phyloP scores from a whole-genome alignment of 139 green algal genomes.

The Parachlorella kessleri region DNA sequence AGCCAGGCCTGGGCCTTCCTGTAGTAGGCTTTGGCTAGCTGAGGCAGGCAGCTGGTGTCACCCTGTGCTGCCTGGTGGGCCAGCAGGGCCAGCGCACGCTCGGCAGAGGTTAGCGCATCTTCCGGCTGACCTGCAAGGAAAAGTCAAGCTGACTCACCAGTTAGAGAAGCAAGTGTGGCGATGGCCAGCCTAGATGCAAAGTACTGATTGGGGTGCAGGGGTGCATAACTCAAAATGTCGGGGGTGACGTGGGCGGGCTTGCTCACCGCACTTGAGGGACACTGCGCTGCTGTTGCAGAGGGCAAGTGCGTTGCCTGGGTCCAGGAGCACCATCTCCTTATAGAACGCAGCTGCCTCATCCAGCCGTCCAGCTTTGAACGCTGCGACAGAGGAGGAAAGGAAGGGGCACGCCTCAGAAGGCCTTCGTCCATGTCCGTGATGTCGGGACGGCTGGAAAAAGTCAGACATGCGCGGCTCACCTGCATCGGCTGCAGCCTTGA shows the following conservation, averaged over 20 bases:
- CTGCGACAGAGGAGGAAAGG: conserved; percentile 1
- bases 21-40: conserved; percentile 33
- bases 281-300: conserved; percentile 34
- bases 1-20: conserved; percentile 30
- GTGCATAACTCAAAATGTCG: too few species aligned
- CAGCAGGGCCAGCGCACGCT: conserved; percentile 17
- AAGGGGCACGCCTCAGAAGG: not conserved
- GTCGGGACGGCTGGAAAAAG: not conserved
- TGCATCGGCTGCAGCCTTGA: conserved; percentile 12
- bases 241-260: too few species aligned
- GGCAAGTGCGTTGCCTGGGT: not conserved
- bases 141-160: too few species aligned
- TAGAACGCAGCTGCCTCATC: conserved; percentile 13
- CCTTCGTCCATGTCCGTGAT: too few species aligned
- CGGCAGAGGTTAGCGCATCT: conserved; percentile 20
- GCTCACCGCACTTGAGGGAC: conserved; percentile 32
- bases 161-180: too few species aligned
- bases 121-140: conserved; percentile 10
- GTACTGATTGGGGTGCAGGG: too few species aligned
- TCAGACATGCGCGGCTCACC: not conserved
- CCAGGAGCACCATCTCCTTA: not conserved
- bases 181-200: too few species aligned
- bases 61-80: not conserved
- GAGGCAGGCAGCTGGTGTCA: not conserved
- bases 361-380: not conserved